These are phyloP conservation scores for Boletus speciosus DNA, from an alignment of 768 basidiomycete genomes.

Conservation along the genomic window DNA sequence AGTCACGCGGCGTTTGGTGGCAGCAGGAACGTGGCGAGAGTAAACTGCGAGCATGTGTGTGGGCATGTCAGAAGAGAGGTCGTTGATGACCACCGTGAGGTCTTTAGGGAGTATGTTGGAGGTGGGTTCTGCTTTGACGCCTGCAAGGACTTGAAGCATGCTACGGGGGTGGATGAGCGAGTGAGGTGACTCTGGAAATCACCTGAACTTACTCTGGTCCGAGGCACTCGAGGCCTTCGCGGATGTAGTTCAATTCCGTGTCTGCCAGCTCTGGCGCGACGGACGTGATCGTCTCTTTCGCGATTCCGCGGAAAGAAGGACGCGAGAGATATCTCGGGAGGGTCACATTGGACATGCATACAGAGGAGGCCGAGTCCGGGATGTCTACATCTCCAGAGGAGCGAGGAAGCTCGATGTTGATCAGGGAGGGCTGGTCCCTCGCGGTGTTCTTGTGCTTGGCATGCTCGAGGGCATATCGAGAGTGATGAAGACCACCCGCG, in stretches of 20 bases:
- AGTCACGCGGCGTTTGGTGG: slow-evolving; percentile 30
- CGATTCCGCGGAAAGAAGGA: slow-evolving; percentile 13
- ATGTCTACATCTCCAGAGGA: slow-evolving; percentile 5
- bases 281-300: slow-evolving; percentile 11
- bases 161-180: slow-evolving; percentile 17
- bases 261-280: slow-evolving; percentile 28
- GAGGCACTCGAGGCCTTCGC: slow-evolving; percentile 25
- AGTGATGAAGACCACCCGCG: slow-evolving; percentile 25
- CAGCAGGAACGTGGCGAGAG: slow-evolving; percentile 19
- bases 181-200: neutral
- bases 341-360: slow-evolving; percentile 8
- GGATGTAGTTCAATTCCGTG: slow-evolving; percentile 25
- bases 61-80: slow-evolving; percentile 31
- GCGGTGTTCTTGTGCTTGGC: slow-evolving; percentile 35
- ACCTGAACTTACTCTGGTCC: slow-evolving; percentile 24
- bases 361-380: slow-evolving; percentile 1
- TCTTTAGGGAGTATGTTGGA: slow-evolving; percentile 29
- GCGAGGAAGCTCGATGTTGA: slow-evolving; percentile 31
- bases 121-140: slow-evolving; percentile 20
- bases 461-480: slow-evolving; percentile 36
- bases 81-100: slow-evolving; percentile 23
- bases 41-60: slow-evolving; percentile 33
- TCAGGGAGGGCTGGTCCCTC: slow-evolving; percentile 12
- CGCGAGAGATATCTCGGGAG: slow-evolving; percentile 28
- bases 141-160: slow-evolving; percentile 31